phyloP scores from a whole-genome alignment of 345 rosid species.

The Bretschneidera sinensis region DNA sequence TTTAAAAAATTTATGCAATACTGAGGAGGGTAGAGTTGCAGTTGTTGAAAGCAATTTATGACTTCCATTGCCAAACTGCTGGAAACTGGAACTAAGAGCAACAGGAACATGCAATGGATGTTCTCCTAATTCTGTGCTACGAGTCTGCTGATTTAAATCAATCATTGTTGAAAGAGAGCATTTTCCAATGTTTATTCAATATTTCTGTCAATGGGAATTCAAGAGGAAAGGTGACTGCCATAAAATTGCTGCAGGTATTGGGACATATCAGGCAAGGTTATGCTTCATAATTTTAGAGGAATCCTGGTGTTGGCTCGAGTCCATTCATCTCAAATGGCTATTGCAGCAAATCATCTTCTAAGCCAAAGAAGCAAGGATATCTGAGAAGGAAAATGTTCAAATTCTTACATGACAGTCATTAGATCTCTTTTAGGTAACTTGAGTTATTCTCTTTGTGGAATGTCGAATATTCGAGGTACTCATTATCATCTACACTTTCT shows the following conservation, averaged over 20 bases:
- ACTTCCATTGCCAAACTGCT: constrained; percentile 21
- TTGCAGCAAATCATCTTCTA: too few relatives aligned
- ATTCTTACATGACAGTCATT: too few relatives aligned
- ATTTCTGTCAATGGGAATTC: constrained; percentile 22
- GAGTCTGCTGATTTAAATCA: constrained; percentile 8
- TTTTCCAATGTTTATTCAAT: constrained; percentile 10
- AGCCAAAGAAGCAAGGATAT: too few relatives aligned
- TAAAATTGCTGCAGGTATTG: constrained; percentile 18
- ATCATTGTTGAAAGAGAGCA: constrained; percentile 15
- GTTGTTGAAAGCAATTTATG: constrained; percentile 20
- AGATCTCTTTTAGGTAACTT: too few relatives aligned
- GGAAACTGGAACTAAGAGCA: constrained; percentile 25
- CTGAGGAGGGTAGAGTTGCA: constrained; percentile 21
- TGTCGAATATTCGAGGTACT: too few relatives aligned
- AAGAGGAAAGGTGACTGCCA: constrained; percentile 14
- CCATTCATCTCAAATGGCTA: too few relatives aligned
- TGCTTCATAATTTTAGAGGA: constrained; percentile 7
- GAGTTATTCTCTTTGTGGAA: too few relatives aligned
- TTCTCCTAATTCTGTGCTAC: constrained; percentile 21
- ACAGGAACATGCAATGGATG: constrained; percentile 25
- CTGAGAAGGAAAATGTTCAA: too few relatives aligned
- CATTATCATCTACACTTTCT: too few relatives aligned
- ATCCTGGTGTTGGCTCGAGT: too few relatives aligned
- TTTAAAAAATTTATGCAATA: constrained; percentile 22
- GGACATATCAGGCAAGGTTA: constrained; percentile 1